phyloP scores from a whole-genome alignment of 148 eudicot genomes.

The Rhododendron henanense region DNA sequence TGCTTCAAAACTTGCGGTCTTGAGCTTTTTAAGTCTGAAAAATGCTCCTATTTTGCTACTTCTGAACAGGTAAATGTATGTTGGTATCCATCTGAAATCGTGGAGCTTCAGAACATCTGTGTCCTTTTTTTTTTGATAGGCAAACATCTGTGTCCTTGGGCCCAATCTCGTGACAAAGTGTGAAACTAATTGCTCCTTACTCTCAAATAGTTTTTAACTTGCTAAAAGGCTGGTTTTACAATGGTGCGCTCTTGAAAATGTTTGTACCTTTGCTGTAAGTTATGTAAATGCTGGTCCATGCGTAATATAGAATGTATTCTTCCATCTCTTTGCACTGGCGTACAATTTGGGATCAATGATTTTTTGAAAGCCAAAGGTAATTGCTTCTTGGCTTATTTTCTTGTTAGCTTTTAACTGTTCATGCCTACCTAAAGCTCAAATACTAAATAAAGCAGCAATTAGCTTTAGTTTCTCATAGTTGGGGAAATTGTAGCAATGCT shows the following conservation, averaged over 20 bases:
- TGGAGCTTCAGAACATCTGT: neutral
- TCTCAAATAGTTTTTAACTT: neutral
- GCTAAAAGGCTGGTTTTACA: neutral
- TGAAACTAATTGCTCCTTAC: neutral
- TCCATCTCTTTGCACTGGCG: neutral
- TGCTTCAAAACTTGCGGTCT: neutral
- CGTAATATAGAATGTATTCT: neutral
- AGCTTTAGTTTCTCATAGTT: neutral
- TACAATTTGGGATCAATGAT: neutral
- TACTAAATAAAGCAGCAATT: neutral
- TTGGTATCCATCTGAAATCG: neutral
- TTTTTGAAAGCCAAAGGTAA: neutral
- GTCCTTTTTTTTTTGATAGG: neutral
- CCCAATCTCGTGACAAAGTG: neutral
- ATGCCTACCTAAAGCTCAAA: neutral
- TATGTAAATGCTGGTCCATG: neutral
- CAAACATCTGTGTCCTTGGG: neutral
- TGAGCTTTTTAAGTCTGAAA: neutral
- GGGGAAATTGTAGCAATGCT: neutral
- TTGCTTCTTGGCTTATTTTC: neutral
- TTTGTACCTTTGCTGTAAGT: neutral
- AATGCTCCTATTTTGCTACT: neutral
- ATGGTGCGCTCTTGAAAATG: neutral
- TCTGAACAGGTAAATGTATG: neutral
- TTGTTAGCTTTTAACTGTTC: neutral